Conservation (phyloP, 2,329 filamentous ascomycete species). For the Ophiognomonia clavigignenti-juglandacearum region DNA sequence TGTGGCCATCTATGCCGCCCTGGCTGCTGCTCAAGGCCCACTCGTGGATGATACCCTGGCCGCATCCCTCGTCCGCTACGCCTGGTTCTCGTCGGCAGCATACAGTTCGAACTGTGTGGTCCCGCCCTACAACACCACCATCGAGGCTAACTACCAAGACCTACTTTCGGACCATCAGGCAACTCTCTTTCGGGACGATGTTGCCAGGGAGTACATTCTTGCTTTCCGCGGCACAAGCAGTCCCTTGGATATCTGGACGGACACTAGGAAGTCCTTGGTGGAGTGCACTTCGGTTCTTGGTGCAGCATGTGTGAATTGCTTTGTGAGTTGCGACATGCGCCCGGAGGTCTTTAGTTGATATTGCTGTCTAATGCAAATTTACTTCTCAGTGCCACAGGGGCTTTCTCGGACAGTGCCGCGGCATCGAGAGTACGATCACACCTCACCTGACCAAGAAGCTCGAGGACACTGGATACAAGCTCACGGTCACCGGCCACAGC, state of each 20-base stretch:
- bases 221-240: constrained; percentile 9
- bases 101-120: constrained; percentile 6
- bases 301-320: too few species aligned
- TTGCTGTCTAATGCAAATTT: too few species aligned
- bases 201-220: constrained; percentile 7
- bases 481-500: constrained; percentile 39
- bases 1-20: neutral
- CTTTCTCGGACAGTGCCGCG: constrained; percentile 1
- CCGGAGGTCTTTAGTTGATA: too few species aligned
- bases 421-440: neutral
- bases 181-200: constrained; percentile 11
- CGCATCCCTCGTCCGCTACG: constrained; percentile 3
- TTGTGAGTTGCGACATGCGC: too few species aligned
- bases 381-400: constrained; percentile 1
- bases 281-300: neutral
- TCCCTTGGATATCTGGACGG: constrained; percentile 4
- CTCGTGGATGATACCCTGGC: neutral
- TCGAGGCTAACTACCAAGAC: neutral
- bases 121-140: constrained; percentile 3
- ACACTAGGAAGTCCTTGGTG: neutral
- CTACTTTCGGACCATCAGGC: constrained; percentile 5
- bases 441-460: neutral
- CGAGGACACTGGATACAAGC: constrained; percentile 25
- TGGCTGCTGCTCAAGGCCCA: neutral
- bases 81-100: constrained; percentile 4